Evolutionary conservation across 148 eudicot species (phyloP), one percentile per base, ranked within the genome.

Genomic region (Camellia granthamiana): DNA sequence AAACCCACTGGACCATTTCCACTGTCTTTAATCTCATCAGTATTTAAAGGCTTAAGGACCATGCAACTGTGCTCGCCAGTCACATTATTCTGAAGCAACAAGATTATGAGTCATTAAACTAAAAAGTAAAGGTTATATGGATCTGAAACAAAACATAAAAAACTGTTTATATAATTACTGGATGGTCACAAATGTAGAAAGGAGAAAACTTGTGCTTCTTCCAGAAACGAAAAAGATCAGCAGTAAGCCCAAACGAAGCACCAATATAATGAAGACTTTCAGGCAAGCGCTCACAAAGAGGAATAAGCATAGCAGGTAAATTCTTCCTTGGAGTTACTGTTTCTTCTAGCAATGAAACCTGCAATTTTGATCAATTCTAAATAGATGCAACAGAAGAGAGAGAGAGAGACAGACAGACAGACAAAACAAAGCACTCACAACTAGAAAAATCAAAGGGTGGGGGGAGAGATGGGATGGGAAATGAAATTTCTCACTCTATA

Each of bases 11-110:
- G n/a, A 42, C 67, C 81, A 54, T 43, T 67, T 54, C 44, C 81
- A 59, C 21, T 12, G 19, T 69, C 64, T 43, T 71, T 46, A 43
- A 72, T 79, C n/a, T 71, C 81, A 51, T 16, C 5, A 60, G 69
- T 61, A 19, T 79, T 72, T 13, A 79, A 71, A 19, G 77, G 76
- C 76, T 72, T 79, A 54, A 79, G 74, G 59, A 79, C 60, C 59
- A 79, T 79, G 76, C 81, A 79, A 64, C 69, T 79, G 51, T 79
- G 81, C 65, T 79, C 81, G 1, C 81, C 81, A 72, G 81, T 79
- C 74, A 74, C 38, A 46, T 46, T 70, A 49, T 72, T 72, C 81
- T 78, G 81, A 42, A 55, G 47, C 55, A 78, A 16, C 21, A 72
- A 51, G 49, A 72, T 12, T 21, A 4, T 7, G 7, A 47, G 49